Evolutionary conservation across 2,329 filamentous ascomycete species (phyloP).

Genomic region (Pyrenophora teres): DNA sequence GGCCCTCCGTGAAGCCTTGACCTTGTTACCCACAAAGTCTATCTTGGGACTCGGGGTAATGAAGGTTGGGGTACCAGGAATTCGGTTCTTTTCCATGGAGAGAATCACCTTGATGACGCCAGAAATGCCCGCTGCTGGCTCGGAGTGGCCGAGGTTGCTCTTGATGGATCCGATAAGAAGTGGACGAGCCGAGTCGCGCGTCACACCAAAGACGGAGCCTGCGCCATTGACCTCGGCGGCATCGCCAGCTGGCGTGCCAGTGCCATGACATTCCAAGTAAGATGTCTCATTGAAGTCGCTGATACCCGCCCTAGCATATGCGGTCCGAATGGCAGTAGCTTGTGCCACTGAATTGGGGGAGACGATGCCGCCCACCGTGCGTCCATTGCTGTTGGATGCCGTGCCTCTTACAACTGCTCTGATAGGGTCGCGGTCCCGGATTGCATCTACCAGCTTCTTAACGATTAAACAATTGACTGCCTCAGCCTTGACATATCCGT

Average conservation of each 20-base stretch:
- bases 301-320: slow-evolving; percentile 11
- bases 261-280: no score
- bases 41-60: slow-evolving; percentile 1
- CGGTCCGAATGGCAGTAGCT: slow-evolving; percentile 24
- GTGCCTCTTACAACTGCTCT: slow-evolving; percentile 37
- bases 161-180: not conserved
- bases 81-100: slow-evolving; percentile 38
- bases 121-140: no score
- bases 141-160: no score
- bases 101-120: not conserved
- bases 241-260: no score
- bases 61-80: slow-evolving; percentile 34
- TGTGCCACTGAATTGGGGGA: slow-evolving; percentile 52
- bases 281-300: slow-evolving; percentile 20
- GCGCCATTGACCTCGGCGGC: no score
- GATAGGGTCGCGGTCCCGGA: slow-evolving; percentile 39
- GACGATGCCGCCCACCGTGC: slow-evolving; percentile 42
- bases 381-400: slow-evolving; percentile 19
- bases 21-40: no score
- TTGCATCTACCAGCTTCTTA: slow-evolving; percentile 35
- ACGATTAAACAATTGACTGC: slow-evolving; percentile 33
- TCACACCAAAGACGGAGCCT: no score
- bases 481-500: slow-evolving; percentile 37
- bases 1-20: no score
- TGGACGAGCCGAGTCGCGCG: no score